A percentile compares a stretch with the other conserved stretches of the same genome.
Evolutionary conservation across 345 rosid species (phyloP).

Genomic region (Eucalyptus tenuipes): DNA sequence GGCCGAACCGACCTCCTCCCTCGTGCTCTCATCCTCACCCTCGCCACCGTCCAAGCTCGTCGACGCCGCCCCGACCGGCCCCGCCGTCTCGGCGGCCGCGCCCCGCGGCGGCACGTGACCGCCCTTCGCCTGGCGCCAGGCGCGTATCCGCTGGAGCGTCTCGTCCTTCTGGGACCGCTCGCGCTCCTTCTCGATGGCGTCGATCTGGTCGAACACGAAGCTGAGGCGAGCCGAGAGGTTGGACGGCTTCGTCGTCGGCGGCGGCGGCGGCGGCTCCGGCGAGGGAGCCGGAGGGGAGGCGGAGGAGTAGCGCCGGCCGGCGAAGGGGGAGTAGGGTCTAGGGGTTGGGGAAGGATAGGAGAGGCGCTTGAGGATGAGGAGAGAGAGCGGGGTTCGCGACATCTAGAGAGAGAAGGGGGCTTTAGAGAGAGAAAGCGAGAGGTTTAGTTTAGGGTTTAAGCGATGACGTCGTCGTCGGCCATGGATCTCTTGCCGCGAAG

Average conservation of each 20-base stretch:
- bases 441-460: neutral
- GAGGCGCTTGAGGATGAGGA: neutral
- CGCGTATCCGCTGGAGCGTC: slow-evolving; percentile 78
- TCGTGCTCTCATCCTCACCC: neutral
- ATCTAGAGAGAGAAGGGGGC: neutral
- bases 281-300: neutral
- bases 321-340: neutral
- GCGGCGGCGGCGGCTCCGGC: slow-evolving; percentile 1
- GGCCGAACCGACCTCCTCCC: neutral
- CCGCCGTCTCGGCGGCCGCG: neutral
- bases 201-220: slow-evolving; percentile 89
- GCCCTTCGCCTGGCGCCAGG: slow-evolving; percentile 77
- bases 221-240: slow-evolving; percentile 87
- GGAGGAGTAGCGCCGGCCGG: neutral
- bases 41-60: neutral
- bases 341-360: neutral
- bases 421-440: neutral
- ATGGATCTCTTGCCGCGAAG: neutral
- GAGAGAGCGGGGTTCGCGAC: neutral
- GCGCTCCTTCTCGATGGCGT: slow-evolving; percentile 64
- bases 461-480: neutral
- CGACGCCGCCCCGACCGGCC: neutral
- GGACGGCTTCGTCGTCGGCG: slow-evolving; percentile 32
- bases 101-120: neutral
- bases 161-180: slow-evolving; percentile 46